Conservation (phyloP, 352 stramenopile species). For the Phytopythium vexans region DNA sequence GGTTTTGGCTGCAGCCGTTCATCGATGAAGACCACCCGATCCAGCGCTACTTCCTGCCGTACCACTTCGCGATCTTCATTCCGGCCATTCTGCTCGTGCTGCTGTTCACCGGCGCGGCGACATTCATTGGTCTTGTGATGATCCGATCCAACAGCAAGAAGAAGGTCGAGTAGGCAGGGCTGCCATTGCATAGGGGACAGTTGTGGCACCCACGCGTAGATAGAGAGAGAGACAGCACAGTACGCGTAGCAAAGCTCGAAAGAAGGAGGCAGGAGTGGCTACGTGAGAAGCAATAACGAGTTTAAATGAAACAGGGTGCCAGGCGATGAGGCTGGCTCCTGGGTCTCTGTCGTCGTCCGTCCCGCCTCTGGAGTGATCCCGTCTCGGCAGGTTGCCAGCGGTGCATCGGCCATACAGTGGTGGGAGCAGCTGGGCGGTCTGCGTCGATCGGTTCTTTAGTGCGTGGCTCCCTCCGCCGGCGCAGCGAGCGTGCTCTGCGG, state of each 20-base stretch:
- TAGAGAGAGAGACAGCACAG: too few species aligned
- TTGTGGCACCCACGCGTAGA: too few species aligned
- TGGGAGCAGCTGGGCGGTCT: too few species aligned
- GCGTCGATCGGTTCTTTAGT: conserved; percentile 26
- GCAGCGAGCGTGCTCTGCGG: conserved; percentile 60
- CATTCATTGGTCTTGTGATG: conserved; percentile 89
- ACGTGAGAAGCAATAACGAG: too few species aligned
- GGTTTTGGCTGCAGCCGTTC: conserved; percentile 62
- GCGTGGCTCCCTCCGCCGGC: conserved; percentile 26
- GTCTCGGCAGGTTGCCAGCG: too few species aligned
- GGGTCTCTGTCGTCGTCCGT: neutral
- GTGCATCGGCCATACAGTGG: too few species aligned
- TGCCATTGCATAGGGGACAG: too few species aligned
- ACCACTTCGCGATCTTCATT: conserved; percentile 89
- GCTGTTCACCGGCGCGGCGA: conserved; percentile 78
- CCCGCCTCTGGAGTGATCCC: conserved; percentile 1
- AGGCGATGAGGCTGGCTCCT: too few species aligned
- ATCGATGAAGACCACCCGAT: conserved; percentile 75
- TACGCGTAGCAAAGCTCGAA: too few species aligned
- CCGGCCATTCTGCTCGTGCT: conserved; percentile 82
- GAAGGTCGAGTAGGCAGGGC: conserved; percentile 3
- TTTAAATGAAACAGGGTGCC: too few species aligned
- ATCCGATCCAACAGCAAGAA: conserved; percentile 85
- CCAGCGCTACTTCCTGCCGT: conserved; percentile 84
- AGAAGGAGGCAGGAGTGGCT: too few species aligned